phyloP scores from a whole-genome alignment of 2,329 filamentous ascomycete genomes.

The Xylariaceae sp. region DNA sequence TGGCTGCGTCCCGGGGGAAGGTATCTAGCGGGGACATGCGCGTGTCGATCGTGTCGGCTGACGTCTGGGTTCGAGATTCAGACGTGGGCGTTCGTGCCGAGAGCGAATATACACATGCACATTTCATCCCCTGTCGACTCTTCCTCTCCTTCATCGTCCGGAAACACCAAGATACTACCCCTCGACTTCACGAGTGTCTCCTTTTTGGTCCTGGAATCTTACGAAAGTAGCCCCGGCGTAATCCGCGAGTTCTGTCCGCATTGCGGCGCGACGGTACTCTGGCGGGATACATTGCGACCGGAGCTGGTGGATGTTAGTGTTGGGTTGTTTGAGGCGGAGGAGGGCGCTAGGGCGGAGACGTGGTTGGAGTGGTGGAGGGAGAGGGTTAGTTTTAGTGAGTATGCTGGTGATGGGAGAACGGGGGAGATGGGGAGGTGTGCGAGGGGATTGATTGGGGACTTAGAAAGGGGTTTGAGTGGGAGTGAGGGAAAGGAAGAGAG shows the following conservation, averaged over 20 bases:
- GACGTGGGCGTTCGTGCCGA: conserved; percentile 60
- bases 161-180: conserved; percentile 13
- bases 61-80: conserved; percentile 58
- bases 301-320: conserved; percentile 59
- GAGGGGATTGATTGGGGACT: conserved; percentile 23
- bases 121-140: conserved; percentile 28
- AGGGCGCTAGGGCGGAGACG: conserved; percentile 49
- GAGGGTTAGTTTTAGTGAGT: conserved; percentile 55
- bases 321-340: conserved; percentile 47
- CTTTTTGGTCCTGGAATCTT: conserved; percentile 43
- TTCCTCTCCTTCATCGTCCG: conserved; percentile 33
- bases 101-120: conserved; percentile 39
- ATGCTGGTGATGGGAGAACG: conserved; percentile 35
- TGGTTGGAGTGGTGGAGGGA: conserved; percentile 60
- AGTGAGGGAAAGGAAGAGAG: not conserved
- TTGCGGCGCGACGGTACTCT: conserved; percentile 63
- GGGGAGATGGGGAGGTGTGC: conserved; percentile 30
- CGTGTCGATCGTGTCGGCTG: conserved; percentile 58
- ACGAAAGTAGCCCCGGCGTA: conserved; percentile 49
- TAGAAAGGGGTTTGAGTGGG: conserved; percentile 24
- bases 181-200: conserved; percentile 36
- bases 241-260: conserved; percentile 55
- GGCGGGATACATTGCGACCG: conserved; percentile 48
- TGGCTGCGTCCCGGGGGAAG: conserved; percentile 42
- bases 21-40: conserved; percentile 56